Percentiles rank a stretch among this genome's conserved stretches.
Conservation (phyloP, 1,284 basidiomycete genomes). For the Apiotrichum sp. region DNA sequence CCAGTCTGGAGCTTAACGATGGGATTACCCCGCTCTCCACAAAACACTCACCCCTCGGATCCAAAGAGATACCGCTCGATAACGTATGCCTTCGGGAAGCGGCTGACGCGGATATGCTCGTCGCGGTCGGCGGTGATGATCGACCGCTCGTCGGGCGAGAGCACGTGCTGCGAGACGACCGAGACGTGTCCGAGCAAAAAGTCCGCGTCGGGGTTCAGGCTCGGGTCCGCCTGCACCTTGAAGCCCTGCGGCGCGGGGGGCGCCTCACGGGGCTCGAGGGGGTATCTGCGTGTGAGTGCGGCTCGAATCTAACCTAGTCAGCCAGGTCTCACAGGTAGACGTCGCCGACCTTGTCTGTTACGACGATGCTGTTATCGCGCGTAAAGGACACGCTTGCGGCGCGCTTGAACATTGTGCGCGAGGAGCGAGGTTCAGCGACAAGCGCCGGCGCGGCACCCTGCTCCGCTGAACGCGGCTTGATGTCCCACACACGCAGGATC, state of each 20-base stretch:
- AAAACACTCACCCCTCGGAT: slow-evolving; percentile 61
- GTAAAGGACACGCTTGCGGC: slow-evolving; percentile 24
- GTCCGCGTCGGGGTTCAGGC: slow-evolving; percentile 49
- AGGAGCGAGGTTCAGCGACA: background rate
- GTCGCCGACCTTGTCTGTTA: slow-evolving; percentile 44
- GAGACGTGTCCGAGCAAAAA: slow-evolving; percentile 62
- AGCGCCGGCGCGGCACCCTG: no score
- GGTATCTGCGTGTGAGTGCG: slow-evolving; percentile 25
- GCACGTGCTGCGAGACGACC: slow-evolving; percentile 64
- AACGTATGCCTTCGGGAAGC: slow-evolving; percentile 74
- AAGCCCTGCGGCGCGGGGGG: slow-evolving; percentile 37
- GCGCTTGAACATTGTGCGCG: slow-evolving; percentile 20
- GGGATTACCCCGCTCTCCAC: no score
- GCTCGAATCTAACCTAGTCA: background rate
- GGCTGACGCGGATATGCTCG: slow-evolving; percentile 85
- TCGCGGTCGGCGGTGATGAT: slow-evolving; percentile 85
- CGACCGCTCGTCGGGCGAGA: slow-evolving; percentile 61
- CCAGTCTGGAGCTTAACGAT: no score
- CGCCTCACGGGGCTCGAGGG: slow-evolving; percentile 53
- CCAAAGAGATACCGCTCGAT: slow-evolving; percentile 82
- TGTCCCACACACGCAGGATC: slow-evolving; percentile 63
- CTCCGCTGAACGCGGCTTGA: slow-evolving; percentile 32
- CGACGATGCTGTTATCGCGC: slow-evolving; percentile 23
- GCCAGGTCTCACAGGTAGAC: slow-evolving; percentile 28
- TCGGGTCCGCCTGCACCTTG: slow-evolving; percentile 64